A percentile compares a stretch with the other conserved stretches of the same genome.
phyloP scores from a whole-genome alignment of 2,329 filamentous ascomycete species.

The Alternaria sp. region DNA sequence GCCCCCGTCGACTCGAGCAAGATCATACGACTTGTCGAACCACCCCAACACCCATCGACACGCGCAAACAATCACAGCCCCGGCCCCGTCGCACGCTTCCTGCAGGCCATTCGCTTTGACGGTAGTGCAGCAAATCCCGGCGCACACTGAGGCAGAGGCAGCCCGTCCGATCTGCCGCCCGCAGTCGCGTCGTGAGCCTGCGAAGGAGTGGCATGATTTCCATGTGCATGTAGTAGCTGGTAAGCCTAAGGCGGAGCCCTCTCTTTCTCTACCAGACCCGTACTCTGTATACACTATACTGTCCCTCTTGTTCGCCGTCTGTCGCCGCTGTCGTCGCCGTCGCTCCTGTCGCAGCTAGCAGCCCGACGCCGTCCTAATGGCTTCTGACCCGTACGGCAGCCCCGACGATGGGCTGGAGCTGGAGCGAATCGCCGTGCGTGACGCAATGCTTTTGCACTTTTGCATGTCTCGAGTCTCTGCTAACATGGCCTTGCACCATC shows the following conservation, averaged over 20 bases:
- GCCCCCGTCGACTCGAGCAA: slow-evolving; percentile 2
- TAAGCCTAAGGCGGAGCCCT: slow-evolving; percentile 25
- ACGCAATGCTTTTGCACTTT: slow-evolving; percentile 9
- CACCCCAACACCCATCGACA: slow-evolving; percentile 11
- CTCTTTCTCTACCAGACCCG: background rate
- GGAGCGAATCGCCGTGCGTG: slow-evolving; percentile 49
- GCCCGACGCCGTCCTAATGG: slow-evolving; percentile 21
- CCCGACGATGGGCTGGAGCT: slow-evolving; percentile 46
- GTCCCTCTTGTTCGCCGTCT: slow-evolving; percentile 1
- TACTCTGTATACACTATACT: slow-evolving; percentile 2
- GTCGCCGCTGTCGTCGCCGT: slow-evolving; percentile 1
- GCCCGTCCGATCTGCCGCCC: slow-evolving; percentile 5
- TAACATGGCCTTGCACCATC: slow-evolving; percentile 26
- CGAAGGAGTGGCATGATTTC: slow-evolving; percentile 20
- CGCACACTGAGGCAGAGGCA: slow-evolving; percentile 3
- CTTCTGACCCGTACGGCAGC: slow-evolving; percentile 32
- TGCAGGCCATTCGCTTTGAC: slow-evolving; percentile 4
- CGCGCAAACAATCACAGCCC: slow-evolving; percentile 7
- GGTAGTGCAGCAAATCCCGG: slow-evolving; percentile 4
- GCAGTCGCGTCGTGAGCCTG: slow-evolving; percentile 2
- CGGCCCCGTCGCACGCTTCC: slow-evolving; percentile 5
- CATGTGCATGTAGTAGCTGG: slow-evolving; percentile 13
- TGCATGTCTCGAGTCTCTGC: slow-evolving; percentile 16
- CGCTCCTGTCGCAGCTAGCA: background rate
- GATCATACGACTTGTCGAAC: slow-evolving; percentile 16